Evolutionary conservation across 2,329 filamentous ascomycete genomes (phyloP), one percentile per base, ranked within the genome.

Genomic region (Penicillium janthinellum): DNA sequence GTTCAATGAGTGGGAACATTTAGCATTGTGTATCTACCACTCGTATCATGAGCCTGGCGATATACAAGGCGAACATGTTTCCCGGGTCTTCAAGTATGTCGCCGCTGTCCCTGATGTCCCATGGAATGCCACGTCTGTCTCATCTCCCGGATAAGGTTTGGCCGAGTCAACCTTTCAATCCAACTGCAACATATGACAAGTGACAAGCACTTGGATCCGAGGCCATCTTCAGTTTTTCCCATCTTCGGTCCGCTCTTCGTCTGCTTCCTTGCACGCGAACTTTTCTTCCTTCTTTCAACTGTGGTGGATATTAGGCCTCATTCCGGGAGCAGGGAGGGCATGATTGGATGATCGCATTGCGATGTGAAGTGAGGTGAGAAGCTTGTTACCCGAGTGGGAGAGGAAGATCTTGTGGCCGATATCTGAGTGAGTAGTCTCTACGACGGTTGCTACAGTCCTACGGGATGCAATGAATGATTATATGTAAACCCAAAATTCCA

Each of bases 391-490:
- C 5, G 31, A 25, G 53, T 17, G 48, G 41, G 17, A 38, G 55
- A 14, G 55, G 5, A n/a, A 31, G 38, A 38, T 39, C 38, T 28
- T 22, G 50, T 22, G 35, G 38, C 31, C 6, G 51, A 49, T 48
- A 52, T 49, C 48, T 54, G 39, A 51, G 55, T 54, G 56, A 54
- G 52, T 54, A 53, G 48, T 61, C 52, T 55, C 41, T 54, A 64
- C 31, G 49, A 55, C 48, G 52, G 41, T 64, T 59, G 63, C 58
- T 61, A 61, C 55, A 37, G 50, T 58, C 60, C 50, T 51, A 15
- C 48, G 51, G 55, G 58, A 59, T 59, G 54, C 59, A 63, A 64
- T 64, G 50, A 49, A 61, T 59, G 56, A 64, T 34, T 57, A 51
- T 52, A 52, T 17, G 41, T 15, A 34, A 56, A 22, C 34, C 10